phyloP scores from a whole-genome alignment of 2,329 filamentous ascomycete species.

The Penicillium concentricum region DNA sequence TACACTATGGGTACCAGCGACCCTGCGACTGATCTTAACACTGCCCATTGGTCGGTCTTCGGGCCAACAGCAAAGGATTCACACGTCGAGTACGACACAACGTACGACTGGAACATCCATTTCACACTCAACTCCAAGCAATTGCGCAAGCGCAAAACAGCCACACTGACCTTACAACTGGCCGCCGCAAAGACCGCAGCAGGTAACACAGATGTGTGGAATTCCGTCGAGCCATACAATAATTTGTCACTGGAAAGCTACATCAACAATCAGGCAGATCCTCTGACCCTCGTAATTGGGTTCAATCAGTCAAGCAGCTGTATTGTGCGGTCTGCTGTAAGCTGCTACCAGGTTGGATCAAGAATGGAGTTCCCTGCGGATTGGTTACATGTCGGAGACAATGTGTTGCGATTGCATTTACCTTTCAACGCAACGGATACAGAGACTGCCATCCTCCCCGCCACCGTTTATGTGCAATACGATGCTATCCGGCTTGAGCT shows the following conservation, averaged over 20 bases:
- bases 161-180: constrained; percentile 63
- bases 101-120: constrained; percentile 60
- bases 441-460: constrained; percentile 57
- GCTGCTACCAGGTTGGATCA: constrained; percentile 61
- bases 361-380: constrained; percentile 58
- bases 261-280: constrained; percentile 45
- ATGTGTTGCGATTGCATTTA: constrained; percentile 58
- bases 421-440: constrained; percentile 60
- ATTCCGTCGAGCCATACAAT: constrained; percentile 52
- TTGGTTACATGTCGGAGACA: constrained; percentile 53
- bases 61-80: constrained; percentile 44
- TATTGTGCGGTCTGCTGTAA: constrained; percentile 59
- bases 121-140: constrained; percentile 51
- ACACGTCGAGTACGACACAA: constrained; percentile 41
- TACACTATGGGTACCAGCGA: constrained; percentile 58
- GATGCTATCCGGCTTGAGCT: constrained; percentile 63
- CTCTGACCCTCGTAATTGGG: constrained; percentile 32
- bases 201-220: constrained; percentile 61
- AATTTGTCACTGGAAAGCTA: constrained; percentile 55
- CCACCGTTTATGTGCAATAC: constrained; percentile 63
- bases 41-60: constrained; percentile 66
- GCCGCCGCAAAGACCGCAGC: constrained; percentile 62
- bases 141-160: constrained; percentile 45
- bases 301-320: constrained; percentile 60
- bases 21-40: constrained; percentile 56